Conservation (phyloP, 345 rosid genomes). For the Aquilaria yunnanensis region DNA sequence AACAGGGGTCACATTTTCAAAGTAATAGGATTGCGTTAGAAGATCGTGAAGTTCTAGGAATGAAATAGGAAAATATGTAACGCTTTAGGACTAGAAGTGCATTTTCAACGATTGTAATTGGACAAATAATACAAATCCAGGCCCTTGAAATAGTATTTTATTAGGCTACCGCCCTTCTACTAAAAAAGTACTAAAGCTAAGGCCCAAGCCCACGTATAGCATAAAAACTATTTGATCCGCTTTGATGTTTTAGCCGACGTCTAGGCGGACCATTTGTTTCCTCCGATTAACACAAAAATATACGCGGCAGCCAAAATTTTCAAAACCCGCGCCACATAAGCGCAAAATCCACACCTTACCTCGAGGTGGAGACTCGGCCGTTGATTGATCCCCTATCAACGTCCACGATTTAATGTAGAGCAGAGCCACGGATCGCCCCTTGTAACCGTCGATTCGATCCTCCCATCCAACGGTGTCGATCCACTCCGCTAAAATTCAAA, state of each 20-base stretch:
- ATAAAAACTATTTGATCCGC: no score
- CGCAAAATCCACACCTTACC: background rate
- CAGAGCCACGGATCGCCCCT: background rate
- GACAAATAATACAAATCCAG: no score
- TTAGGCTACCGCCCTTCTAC: no score
- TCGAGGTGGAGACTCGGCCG: background rate
- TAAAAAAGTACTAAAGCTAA: no score
- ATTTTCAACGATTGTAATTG: no score
- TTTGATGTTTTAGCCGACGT: background rate
- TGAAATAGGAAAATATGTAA: no score
- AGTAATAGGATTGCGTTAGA: no score
- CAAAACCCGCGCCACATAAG: background rate
- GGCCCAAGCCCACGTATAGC: no score
- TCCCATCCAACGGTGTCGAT: background rate
- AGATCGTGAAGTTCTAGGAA: no score
- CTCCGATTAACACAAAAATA: background rate
- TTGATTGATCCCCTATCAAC: background rate
- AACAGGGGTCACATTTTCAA: no score
- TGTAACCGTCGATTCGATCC: background rate
- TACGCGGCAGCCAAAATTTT: background rate
- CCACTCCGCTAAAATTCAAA: constrained; percentile 6
- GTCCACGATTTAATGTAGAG: background rate
- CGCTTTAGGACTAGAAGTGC: no score
- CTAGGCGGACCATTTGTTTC: background rate
- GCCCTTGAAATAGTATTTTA: no score